Conservation (phyloP, 148 eudicot genomes). For the Mesembryanthemum crystallinum region DNA sequence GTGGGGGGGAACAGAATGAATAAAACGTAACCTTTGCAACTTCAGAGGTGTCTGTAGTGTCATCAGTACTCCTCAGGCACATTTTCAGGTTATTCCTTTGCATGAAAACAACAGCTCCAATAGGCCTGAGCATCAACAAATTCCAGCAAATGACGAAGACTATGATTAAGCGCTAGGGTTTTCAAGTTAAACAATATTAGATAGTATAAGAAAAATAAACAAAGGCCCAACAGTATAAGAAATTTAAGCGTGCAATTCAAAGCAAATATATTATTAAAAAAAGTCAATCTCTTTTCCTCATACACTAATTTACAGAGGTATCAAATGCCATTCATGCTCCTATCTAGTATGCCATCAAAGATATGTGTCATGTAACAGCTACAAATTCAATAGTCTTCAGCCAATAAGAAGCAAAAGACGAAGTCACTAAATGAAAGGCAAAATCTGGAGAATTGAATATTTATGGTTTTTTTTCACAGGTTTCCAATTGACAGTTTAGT, state of each 20-base stretch:
- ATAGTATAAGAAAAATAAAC: neutral
- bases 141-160: neutral
- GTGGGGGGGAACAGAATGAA: neutral
- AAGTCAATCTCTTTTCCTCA: slow-evolving; percentile 5
- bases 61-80: slow-evolving; percentile 80
- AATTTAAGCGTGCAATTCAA: slow-evolving; percentile 1
- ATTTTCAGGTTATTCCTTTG: slow-evolving; percentile 78
- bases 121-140: slow-evolving; percentile 50
- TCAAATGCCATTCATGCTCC: neutral
- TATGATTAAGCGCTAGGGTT: neutral
- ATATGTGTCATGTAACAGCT: neutral
- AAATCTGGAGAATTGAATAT: slow-evolving; percentile 4
- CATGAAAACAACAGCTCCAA: slow-evolving; percentile 88
- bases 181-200: neutral
- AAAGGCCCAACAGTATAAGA: too few species aligned
- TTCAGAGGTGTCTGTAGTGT: slow-evolving; percentile 74
- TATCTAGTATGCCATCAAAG: neutral
- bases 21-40: slow-evolving; percentile 72
- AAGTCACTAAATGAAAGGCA: neutral
- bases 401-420: slow-evolving; percentile 4
- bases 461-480: neutral
- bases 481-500: neutral
- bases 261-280: neutral
- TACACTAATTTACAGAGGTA: neutral
- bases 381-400: neutral